Evolutionary conservation across 345 rosid genomes (phyloP).

Genomic region (Populus alba): DNA sequence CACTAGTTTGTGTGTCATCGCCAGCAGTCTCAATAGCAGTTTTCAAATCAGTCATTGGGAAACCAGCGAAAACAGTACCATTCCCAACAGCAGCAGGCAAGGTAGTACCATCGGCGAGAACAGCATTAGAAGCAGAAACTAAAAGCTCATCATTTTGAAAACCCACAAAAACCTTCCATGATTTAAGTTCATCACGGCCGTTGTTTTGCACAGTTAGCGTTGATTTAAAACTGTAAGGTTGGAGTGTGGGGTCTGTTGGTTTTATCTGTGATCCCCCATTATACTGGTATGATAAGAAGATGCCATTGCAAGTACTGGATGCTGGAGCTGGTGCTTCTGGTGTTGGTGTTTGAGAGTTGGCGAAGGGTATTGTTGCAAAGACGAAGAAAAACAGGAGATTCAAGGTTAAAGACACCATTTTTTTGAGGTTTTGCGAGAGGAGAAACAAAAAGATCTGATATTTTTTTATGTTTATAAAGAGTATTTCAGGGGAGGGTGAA

Average conservation of each 20-base stretch:
- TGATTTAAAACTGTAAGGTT: slow-evolving; percentile 84
- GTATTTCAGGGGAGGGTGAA: not conserved
- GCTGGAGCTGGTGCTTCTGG: slow-evolving; percentile 47
- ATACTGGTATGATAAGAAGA: slow-evolving; percentile 63
- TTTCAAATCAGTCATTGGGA: slow-evolving; percentile 68
- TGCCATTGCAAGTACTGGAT: slow-evolving; percentile 59
- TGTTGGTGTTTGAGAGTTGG: slow-evolving; percentile 41
- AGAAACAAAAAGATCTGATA: not conserved
- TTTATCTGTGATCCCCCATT: slow-evolving; percentile 47
- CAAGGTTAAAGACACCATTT: slow-evolving; percentile 24
- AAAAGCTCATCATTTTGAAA: slow-evolving; percentile 69
- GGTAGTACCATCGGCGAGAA: slow-evolving; percentile 65
- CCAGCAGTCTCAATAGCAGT: slow-evolving; percentile 95
- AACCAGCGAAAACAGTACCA: slow-evolving; percentile 79
- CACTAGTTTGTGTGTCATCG: slow-evolving; percentile 72
- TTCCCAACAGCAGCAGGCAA: slow-evolving; percentile 72
- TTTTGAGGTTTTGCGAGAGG: not conserved
- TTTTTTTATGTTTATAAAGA: not conserved
- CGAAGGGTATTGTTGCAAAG: slow-evolving; percentile 22
- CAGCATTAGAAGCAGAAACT: slow-evolving; percentile 71
- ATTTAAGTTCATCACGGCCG: slow-evolving; percentile 62
- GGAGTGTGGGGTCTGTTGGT: slow-evolving; percentile 57
- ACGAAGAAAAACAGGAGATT: slow-evolving; percentile 10
- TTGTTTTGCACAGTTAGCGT: slow-evolving; percentile 66
- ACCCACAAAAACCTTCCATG: slow-evolving; percentile 75